Evolutionary conservation across 2,329 filamentous ascomycete species (phyloP).

Genomic region (Shiraia bambusicola): DNA sequence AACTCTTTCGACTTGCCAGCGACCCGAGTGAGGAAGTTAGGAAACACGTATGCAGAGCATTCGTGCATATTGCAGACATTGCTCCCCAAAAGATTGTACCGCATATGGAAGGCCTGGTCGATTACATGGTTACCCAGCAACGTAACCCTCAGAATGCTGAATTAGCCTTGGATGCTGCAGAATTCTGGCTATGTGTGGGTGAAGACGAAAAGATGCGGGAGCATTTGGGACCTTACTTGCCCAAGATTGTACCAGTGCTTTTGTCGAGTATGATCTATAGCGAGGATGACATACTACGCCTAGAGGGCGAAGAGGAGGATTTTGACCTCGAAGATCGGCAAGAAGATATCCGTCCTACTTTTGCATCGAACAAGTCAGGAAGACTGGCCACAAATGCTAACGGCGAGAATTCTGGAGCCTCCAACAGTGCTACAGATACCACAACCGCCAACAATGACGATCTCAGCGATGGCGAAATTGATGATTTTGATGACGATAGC

Average conservation of each 20-base stretch:
- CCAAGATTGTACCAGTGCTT: conserved; percentile 84
- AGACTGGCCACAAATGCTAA: conserved; percentile 58
- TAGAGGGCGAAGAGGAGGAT: conserved; percentile 78
- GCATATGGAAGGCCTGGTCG: conserved; percentile 82
- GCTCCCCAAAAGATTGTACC: conserved; percentile 87
- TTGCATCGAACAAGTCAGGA: conserved; percentile 70
- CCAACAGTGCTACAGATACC: conserved; percentile 51
- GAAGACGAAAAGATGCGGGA: conserved; percentile 81
- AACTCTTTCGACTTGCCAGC: conserved; percentile 77
- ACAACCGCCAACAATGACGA: conserved; percentile 61
- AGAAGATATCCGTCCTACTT: conserved; percentile 89
- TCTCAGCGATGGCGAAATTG: conserved; percentile 85
- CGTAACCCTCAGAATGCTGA: conserved; percentile 79
- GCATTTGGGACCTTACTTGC: conserved; percentile 73
- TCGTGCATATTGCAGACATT: conserved; percentile 88
- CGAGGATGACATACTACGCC: conserved; percentile 83
- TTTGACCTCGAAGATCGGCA: conserved; percentile 87
- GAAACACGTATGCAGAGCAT: conserved; percentile 88
- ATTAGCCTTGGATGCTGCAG: conserved; percentile 87
- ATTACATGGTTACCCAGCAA: conserved; percentile 91
- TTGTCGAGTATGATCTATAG: conserved; percentile 95
- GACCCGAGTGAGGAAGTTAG: conserved; percentile 81
- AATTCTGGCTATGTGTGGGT: conserved; percentile 94
- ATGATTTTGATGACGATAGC: conserved; percentile 70
- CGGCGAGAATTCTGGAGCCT: conserved; percentile 41